Evolutionary conservation across 148 eudicot species (phyloP).

Genomic region (Nyssa sinensis): DNA sequence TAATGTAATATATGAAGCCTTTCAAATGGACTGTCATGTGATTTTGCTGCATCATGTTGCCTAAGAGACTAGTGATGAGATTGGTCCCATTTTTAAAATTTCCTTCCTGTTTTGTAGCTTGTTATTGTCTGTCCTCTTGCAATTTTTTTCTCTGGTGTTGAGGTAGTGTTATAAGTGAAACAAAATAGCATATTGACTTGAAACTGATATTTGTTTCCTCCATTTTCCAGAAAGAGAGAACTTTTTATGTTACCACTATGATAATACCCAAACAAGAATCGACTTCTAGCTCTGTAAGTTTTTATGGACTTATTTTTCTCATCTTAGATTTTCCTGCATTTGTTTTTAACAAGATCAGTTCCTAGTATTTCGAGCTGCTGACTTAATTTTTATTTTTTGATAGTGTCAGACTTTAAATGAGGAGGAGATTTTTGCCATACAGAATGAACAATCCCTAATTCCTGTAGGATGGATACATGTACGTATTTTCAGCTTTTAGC

Average conservation of each 20-base stretch:
- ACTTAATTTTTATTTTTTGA: slow-evolving; percentile 16
- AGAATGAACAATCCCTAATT: slow-evolving; percentile 54
- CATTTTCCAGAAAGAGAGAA: slow-evolving; percentile 47
- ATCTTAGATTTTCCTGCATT: neutral
- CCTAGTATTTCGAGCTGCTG: slow-evolving; percentile 13
- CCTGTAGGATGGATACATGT: slow-evolving; percentile 94
- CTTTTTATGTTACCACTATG: slow-evolving; percentile 63
- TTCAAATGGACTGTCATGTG: neutral
- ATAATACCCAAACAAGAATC: slow-evolving; percentile 82
- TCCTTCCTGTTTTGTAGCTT: neutral
- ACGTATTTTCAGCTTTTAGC: slow-evolving; percentile 27
- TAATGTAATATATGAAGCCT: neutral
- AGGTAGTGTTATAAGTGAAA: neutral
- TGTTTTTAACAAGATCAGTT: slow-evolving; percentile 4
- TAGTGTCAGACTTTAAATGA: slow-evolving; percentile 78
- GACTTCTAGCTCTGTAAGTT: slow-evolving; percentile 66
- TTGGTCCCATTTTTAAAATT: neutral
- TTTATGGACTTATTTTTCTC: slow-evolving; percentile 4
- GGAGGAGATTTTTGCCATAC: slow-evolving; percentile 74
- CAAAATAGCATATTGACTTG: neutral
- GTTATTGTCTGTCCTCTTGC: neutral
- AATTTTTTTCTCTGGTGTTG: neutral
- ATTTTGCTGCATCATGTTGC: neutral
- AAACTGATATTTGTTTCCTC: slow-evolving; percentile 16
- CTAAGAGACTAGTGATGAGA: neutral